Conservation (phyloP, 2,329 filamentous ascomycete species). For the Ophiostoma novo-ulmi region DNA sequence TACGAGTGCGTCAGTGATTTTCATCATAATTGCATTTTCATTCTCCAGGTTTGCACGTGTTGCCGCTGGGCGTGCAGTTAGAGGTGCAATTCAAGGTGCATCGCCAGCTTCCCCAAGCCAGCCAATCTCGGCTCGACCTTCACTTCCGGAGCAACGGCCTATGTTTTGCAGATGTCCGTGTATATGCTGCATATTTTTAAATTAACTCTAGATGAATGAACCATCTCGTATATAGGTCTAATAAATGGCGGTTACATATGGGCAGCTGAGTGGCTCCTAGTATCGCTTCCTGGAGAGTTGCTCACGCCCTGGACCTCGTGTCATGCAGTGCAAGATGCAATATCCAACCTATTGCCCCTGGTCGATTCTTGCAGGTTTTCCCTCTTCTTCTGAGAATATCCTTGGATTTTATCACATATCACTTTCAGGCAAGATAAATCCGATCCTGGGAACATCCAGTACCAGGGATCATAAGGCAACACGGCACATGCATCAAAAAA, state of each 20-base stretch:
- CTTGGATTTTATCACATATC: not conserved
- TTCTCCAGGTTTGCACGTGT: too few relatives aligned
- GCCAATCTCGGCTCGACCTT: not conserved
- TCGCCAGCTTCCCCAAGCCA: not conserved
- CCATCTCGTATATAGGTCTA: too few relatives aligned
- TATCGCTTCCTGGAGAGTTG: not conserved
- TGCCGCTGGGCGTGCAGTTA: not conserved
- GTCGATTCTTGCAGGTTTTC: not conserved
- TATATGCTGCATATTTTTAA: not conserved
- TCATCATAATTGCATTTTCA: too few relatives aligned
- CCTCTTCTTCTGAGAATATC: not conserved
- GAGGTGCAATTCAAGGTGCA: not conserved
- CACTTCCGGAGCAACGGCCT: not conserved
- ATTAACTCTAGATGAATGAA: too few relatives aligned
- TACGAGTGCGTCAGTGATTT: too few relatives aligned
- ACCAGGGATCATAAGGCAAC: not conserved
- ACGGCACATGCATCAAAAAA: too few relatives aligned
- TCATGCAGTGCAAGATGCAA: constrained; percentile 1
- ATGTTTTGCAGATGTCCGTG: not conserved
- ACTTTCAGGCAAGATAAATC: not conserved
- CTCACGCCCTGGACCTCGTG: not conserved
- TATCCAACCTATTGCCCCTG: not conserved
- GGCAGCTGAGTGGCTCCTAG: not conserved
- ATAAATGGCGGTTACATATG: not conserved
- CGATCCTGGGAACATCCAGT: not conserved